Evolutionary conservation across 768 basidiomycete species (phyloP), one percentile per base, ranked within the genome.

Genomic region (Tylopilus plumbeoviolaceoides): DNA sequence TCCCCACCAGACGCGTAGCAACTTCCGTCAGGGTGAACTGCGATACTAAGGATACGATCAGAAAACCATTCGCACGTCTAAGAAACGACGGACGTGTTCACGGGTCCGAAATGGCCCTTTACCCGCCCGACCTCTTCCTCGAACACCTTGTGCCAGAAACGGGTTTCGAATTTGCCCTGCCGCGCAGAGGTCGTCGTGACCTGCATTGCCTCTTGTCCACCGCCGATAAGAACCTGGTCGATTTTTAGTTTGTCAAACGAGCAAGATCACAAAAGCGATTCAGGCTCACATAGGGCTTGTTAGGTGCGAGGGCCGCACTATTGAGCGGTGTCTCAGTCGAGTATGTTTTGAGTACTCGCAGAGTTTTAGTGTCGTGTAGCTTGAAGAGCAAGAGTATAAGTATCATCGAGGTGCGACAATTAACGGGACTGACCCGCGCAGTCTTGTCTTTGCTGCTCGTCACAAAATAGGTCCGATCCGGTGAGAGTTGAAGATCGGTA

Each of bases 91-190:
- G 63, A 97, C 94, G 93, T 94, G 72, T 95, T 95, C 72, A 95
- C 85, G 40, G 93, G 92, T 9, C 92, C 92, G 65, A 98, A 99
- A 70, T 98, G 95, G 12, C 97, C 97, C 69, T 94, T 95, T 40
- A 99, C 95, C 11, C 95, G 84, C 17, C 95, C 94, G 49, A 98
- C 88, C 69, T 98, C 95, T 75, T 97, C 94, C 71, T 95, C 94
- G 62, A 95, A 89, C 35, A 95, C 78, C 61, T 88, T 92, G 77
- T 99, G 95, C 93, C 94, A 98, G 75, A 99, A 98, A 36, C 94
- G 80, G 11, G 93, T 91, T 73, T 98, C 97, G 69, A 99, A 99
- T 72, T 98, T 97, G 20, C 95, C 97, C 69, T 97, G 91, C 47
- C 97, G 84, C 21, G 84, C 64, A 2, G 92, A 93, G 1, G 95